Evolutionary conservation across 495 filamentous ascomycete species (phyloP).

Genomic region (Talaromyces thailandensis): DNA sequence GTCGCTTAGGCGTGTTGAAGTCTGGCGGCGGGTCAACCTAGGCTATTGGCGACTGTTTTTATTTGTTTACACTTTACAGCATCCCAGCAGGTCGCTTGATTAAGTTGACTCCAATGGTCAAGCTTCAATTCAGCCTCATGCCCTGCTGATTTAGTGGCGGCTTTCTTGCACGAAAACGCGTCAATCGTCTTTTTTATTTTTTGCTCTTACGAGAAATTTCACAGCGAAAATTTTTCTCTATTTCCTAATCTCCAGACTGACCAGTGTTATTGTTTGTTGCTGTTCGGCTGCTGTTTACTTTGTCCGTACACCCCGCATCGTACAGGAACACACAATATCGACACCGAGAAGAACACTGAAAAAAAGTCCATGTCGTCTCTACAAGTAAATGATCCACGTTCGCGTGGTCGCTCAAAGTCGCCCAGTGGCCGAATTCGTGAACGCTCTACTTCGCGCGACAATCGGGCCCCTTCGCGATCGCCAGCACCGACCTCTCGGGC

Average conservation of each 20-base stretch:
- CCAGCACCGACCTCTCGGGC: slow-evolving; percentile 11
- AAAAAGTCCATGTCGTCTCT: slow-evolving; percentile 33
- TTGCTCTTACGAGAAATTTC: neutral
- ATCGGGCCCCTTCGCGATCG: slow-evolving; percentile 25
- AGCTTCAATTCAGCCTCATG: slow-evolving; percentile 4
- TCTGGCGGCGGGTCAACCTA: neutral
- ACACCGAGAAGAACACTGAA: neutral
- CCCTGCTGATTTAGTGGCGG: neutral
- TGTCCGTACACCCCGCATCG: neutral
- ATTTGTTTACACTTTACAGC: neutral
- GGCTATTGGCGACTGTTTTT: neutral
- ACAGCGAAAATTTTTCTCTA: neutral
- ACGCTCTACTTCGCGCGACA: slow-evolving; percentile 42
- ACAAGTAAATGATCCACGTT: slow-evolving; percentile 48
- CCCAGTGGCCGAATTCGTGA: slow-evolving; percentile 38
- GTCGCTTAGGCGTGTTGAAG: neutral
- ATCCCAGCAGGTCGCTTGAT: neutral
- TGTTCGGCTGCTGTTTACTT: neutral
- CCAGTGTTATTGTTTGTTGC: neutral
- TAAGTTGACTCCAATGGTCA: slow-evolving; percentile 1
- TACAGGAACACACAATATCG: neutral
- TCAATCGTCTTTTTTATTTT: neutral
- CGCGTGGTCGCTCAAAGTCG: slow-evolving; percentile 53
- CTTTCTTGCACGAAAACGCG: neutral
- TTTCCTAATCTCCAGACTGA: neutral